Conservation (phyloP, 2,329 filamentous ascomycete species). For the Exophiala alcalophila region DNA sequence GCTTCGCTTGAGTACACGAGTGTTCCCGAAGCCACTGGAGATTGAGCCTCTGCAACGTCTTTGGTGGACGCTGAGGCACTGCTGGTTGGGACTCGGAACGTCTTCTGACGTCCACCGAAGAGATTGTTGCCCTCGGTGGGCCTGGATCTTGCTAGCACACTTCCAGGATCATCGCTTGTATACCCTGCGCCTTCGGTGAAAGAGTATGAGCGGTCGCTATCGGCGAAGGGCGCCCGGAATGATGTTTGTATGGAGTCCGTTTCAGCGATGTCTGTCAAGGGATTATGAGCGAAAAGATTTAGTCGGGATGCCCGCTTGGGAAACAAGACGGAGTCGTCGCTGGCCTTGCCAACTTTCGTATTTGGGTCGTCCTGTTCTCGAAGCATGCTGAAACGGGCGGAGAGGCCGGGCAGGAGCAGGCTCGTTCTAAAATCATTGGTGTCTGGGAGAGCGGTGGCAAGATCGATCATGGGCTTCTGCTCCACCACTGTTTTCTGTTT, state of each 20-base stretch:
- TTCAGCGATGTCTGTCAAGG: constrained; percentile 82
- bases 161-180: constrained; percentile 64
- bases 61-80: constrained; percentile 16
- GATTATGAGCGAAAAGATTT: constrained; percentile 65
- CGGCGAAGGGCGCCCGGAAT: constrained; percentile 57
- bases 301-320: constrained; percentile 77
- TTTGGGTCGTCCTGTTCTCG: constrained; percentile 89
- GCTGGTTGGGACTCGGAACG: constrained; percentile 74
- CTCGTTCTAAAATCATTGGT: constrained; percentile 92
- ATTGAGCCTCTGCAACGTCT: constrained; percentile 11
- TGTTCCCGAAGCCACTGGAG: constrained; percentile 49
- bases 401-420: constrained; percentile 90
- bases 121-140: constrained; percentile 86
- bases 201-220: constrained; percentile 61
- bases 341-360: constrained; percentile 87
- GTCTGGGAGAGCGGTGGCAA: constrained; percentile 71
- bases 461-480: constrained; percentile 63
- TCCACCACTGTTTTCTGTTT: constrained; percentile 54
- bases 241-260: constrained; percentile 73
- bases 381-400: constrained; percentile 94
- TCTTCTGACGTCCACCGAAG: constrained; percentile 93
- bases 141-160: constrained; percentile 79
- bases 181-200: constrained; percentile 60
- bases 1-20: constrained; percentile 86
- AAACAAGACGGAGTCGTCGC: constrained; percentile 87